phyloP scores from a whole-genome alignment of 1,139 yeast genomes.

The Insectozyma bohioensis region DNA sequence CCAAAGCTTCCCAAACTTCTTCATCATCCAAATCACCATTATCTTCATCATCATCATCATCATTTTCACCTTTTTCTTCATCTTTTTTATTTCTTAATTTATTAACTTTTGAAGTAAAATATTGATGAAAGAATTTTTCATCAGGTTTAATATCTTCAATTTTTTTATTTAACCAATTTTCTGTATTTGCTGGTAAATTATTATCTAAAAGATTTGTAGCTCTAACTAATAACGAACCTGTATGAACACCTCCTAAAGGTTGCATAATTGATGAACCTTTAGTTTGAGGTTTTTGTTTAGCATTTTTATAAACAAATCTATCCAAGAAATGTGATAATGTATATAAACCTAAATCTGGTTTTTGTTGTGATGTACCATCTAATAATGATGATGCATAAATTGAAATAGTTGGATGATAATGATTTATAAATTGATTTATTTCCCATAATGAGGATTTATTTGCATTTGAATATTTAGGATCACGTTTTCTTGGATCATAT shows the following conservation, averaged over 20 bases:
- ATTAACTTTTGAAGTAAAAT: slow-evolving; percentile 65
- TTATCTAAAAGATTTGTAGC: slow-evolving; percentile 51
- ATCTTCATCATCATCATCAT: slow-evolving; percentile 32
- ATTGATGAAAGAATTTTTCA: slow-evolving; percentile 86
- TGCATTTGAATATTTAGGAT: slow-evolving; percentile 86
- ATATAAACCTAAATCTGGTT: slow-evolving; percentile 87
- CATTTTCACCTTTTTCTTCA: slow-evolving; percentile 19
- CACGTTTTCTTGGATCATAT: slow-evolving; percentile 90
- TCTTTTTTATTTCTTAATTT: slow-evolving; percentile 39
- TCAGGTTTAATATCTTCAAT: slow-evolving; percentile 76
- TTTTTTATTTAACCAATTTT: slow-evolving; percentile 75
- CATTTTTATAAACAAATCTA: slow-evolving; percentile 91
- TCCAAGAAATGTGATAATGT: slow-evolving; percentile 90
- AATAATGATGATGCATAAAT: slow-evolving; percentile 72
- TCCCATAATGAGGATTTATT: slow-evolving; percentile 86
- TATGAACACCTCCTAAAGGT: slow-evolving; percentile 88
- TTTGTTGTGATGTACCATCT: slow-evolving; percentile 44
- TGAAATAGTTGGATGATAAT: slow-evolving; percentile 90
- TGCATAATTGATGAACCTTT: slow-evolving; percentile 96
- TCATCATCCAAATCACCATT: slow-evolving; percentile 69
- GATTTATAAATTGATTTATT: slow-evolving; percentile 64
- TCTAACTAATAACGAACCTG: slow-evolving; percentile 72
- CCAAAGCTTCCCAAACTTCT: slow-evolving; percentile 87
- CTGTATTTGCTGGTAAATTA: slow-evolving; percentile 72
- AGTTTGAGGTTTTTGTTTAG: slow-evolving; percentile 68